Percentiles rank a stretch among this genome's conserved stretches.
phyloP scores from a whole-genome alignment of 2,329 filamentous ascomycete genomes.

The Ophiostoma novo-ulmi region DNA sequence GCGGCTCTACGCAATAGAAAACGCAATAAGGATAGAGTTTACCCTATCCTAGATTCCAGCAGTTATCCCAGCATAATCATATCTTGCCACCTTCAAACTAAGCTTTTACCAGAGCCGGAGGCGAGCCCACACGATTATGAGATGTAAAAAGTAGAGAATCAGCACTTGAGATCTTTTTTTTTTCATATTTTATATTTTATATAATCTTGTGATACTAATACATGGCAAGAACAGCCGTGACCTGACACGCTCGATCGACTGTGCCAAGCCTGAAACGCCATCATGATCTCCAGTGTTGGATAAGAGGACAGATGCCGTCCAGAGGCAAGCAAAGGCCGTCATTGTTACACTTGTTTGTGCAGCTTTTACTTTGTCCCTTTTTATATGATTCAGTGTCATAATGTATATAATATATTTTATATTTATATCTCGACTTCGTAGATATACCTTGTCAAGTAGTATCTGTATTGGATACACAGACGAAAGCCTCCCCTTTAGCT shows the following conservation, averaged over 20 bases:
- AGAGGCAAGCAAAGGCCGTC: too few relatives aligned
- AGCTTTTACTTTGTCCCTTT: too few relatives aligned
- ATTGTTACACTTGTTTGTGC: too few relatives aligned
- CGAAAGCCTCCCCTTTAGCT: neutral
- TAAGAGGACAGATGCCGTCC: too few relatives aligned
- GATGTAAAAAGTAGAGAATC: neutral
- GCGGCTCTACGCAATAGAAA: neutral
- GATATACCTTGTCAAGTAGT: too few relatives aligned
- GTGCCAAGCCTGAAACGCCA: neutral
- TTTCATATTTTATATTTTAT: neutral
- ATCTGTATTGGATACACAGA: too few relatives aligned
- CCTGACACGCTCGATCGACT: neutral
- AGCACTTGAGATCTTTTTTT: neutral
- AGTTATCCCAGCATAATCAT: neutral
- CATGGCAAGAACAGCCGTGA: neutral
- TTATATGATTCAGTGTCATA: too few relatives aligned
- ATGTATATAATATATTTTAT: too few relatives aligned
- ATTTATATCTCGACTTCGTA: too few relatives aligned
- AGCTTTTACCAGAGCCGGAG: neutral
- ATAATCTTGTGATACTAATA: neutral
- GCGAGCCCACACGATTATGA: neutral
- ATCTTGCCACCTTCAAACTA: neutral
- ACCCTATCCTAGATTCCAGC: neutral
- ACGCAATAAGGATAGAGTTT: neutral
- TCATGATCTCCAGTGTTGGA: neutral